Evolutionary conservation across 139 green algal genomes (phyloP).

Genomic region (Microglena sp.): DNA sequence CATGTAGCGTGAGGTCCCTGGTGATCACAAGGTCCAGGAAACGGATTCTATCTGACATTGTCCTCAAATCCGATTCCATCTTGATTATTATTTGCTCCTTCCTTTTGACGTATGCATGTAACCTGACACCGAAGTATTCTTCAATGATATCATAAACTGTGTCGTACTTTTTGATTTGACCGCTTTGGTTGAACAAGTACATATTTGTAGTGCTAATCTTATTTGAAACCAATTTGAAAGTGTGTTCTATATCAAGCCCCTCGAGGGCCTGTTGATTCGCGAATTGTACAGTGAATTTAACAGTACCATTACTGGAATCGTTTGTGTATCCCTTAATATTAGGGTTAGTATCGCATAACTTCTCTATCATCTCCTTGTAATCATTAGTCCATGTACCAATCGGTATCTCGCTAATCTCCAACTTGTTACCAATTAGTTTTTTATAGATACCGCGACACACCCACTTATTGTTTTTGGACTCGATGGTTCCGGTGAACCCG

Average conservation of each 20-base stretch:
- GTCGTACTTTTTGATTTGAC: conserved; percentile 5
- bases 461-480: too few relatives aligned
- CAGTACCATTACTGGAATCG: too few relatives aligned
- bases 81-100: background rate
- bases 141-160: background rate
- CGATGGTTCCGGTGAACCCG: conserved; percentile 5
- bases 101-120: background rate
- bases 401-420: conserved; percentile 6
- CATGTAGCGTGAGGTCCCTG: too few relatives aligned
- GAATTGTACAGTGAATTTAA: too few relatives aligned
- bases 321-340: too few relatives aligned
- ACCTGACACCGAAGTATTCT: background rate
- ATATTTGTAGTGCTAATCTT: background rate
- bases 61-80: too few relatives aligned
- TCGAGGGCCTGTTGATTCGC: too few relatives aligned
- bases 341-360: background rate
- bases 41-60: too few relatives aligned
- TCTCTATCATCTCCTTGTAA: conserved; percentile 8
- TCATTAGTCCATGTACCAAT: conserved; percentile 12
- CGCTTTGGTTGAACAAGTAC: background rate
- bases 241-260: too few relatives aligned
- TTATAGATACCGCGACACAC: too few relatives aligned
- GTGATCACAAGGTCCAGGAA: too few relatives aligned
- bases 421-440: background rate
- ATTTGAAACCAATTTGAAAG: background rate